Conservation (phyloP, 192 early-diverging fungal genomes). For the Umbelopsis vinacea region DNA sequence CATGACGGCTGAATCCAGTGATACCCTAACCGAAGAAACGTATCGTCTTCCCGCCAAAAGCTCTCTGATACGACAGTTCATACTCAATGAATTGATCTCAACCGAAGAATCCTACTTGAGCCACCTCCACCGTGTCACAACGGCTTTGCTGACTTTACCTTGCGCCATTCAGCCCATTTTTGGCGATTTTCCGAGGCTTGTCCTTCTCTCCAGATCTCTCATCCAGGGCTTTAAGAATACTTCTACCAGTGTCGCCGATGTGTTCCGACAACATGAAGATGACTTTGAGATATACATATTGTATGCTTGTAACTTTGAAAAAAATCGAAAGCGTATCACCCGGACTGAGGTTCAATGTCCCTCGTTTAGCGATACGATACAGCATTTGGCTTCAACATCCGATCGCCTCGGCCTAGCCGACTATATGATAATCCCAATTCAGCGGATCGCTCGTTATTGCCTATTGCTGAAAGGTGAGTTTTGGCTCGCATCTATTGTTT, state of each 20-base stretch:
- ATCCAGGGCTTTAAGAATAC: slow-evolving; percentile 19
- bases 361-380: slow-evolving; percentile 35
- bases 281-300: slow-evolving; percentile 37
- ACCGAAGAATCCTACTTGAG: slow-evolving; percentile 5
- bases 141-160: not conserved
- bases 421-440: slow-evolving; percentile 76
- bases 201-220: not conserved
- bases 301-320: slow-evolving; percentile 39
- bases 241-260: slow-evolving; percentile 25
- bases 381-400: slow-evolving; percentile 34
- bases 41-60: not conserved
- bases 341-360: slow-evolving; percentile 32
- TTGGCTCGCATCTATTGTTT: too few relatives aligned
- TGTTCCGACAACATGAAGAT: slow-evolving; percentile 30
- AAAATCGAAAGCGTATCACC: slow-evolving; percentile 26
- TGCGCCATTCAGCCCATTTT: slow-evolving; percentile 10
- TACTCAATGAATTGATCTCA: not conserved
- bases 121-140: slow-evolving; percentile 6
- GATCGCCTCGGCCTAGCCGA: slow-evolving; percentile 66
- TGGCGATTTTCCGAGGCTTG: slow-evolving; percentile 15
- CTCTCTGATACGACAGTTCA: not conserved
- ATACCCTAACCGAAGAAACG: not conserved
- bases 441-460: slow-evolving; percentile 75
- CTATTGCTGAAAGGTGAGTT: slow-evolving; percentile 58
- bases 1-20: not conserved